Base-by-base conservation (phyloP, 345 rosid species). In the Arabis hirsuta region DNA sequence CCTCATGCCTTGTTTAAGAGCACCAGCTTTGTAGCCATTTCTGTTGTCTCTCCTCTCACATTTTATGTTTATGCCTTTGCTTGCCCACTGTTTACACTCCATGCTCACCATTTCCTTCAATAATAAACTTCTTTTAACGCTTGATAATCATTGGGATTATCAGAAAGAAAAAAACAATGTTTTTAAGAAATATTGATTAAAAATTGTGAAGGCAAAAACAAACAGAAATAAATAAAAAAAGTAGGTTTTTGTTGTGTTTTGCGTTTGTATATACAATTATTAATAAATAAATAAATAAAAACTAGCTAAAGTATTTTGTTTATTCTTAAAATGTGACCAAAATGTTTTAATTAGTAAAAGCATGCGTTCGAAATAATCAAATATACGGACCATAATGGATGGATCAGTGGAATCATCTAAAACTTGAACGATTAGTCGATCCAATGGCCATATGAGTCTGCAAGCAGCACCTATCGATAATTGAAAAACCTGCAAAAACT, bases 331-430 rank as follows among this genome's bases (percentile, higher is more conserved):
- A 24, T 58, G 50, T 38, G 36, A 48, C 36, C 7, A 50, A 48
- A 36, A 31, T 7, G 46, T 11, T 36, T 7, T 26, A 20, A 24
- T 11, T 22, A 46, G 13, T 61, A 50, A 12, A 16, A 27, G 12
- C 50, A 42, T 67, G 29, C 42, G 13, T 67, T 42, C 10, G 27
- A 11, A 55, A 12, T 7, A 19, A 20, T 19, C 2, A 61, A 36
- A 20, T 32, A 65, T 47, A 20, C 14, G 38, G 34, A 74, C 90
- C 86, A 84, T 87, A 53, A 83, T 80, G 29, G 80, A 26, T 24
- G 84, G 85, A 77, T 84, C 84, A 22, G 89, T 87, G 43, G 91
- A 87, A 41, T 87, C 91, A 55, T 87, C 91, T 50, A 87, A 81
- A 46, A 87, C 87, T 80, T 87, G 91, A 54, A 87, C 64, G 52